Evolutionary conservation across 2,329 filamentous ascomycete genomes (phyloP).

Genomic region (Coniochaeta pulveracea): DNA sequence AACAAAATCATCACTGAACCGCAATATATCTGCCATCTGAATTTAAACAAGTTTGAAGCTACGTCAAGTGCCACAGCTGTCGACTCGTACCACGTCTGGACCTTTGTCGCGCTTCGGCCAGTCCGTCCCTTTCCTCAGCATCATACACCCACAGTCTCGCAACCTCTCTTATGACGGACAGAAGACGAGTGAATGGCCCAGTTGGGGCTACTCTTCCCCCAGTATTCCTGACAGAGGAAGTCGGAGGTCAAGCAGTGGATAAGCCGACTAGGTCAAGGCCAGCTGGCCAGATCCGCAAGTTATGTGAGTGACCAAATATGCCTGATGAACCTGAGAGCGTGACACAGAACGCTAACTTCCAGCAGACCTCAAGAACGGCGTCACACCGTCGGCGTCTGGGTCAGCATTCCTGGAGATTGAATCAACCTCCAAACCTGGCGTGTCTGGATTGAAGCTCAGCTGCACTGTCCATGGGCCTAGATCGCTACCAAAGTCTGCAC

Average conservation of each 20-base stretch:
- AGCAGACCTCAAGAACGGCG: slow-evolving; percentile 76
- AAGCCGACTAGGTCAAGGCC: slow-evolving; percentile 42
- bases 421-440: slow-evolving; percentile 25
- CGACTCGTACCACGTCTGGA: too few species aligned
- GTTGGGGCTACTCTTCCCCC: slow-evolving; percentile 65
- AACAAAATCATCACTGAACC: too few species aligned
- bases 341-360: too few species aligned
- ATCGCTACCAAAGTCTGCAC: slow-evolving; percentile 77
- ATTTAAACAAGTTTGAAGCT: too few species aligned
- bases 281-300: slow-evolving; percentile 66
- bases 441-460: slow-evolving; percentile 68
- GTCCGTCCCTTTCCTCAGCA: too few species aligned
- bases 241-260: slow-evolving; percentile 35
- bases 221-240: slow-evolving; percentile 32
- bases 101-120: too few species aligned
- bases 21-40: too few species aligned
- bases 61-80: too few species aligned
- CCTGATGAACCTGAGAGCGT: too few species aligned
- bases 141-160: not conserved
- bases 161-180: slow-evolving; percentile 79
- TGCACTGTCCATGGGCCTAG: slow-evolving; percentile 91
- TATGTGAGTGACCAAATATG: slow-evolving; percentile 51
- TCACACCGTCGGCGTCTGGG: slow-evolving; percentile 87
- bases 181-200: slow-evolving; percentile 84
- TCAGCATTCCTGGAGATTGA: slow-evolving; percentile 75